phyloP scores from a whole-genome alignment of 805 yeast genomes.

The Yamadazyma sp. region DNA sequence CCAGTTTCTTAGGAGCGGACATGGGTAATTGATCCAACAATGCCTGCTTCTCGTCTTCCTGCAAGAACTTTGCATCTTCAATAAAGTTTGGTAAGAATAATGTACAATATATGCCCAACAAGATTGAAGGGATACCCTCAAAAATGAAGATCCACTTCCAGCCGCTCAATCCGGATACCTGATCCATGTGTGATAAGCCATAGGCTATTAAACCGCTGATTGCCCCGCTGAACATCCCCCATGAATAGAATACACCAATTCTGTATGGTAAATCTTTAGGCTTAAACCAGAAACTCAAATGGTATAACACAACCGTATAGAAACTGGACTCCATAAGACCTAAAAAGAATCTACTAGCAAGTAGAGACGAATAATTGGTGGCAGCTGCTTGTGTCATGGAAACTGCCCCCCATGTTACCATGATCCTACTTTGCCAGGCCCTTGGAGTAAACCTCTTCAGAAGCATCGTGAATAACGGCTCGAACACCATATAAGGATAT shows the following conservation, averaged over 20 bases:
- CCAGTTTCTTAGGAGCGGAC: slow-evolving; percentile 14
- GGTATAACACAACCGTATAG: slow-evolving; percentile 17
- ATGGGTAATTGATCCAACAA: slow-evolving; percentile 11
- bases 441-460: slow-evolving; percentile 14
- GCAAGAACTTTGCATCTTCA: slow-evolving; percentile 15
- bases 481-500: slow-evolving; percentile 15
- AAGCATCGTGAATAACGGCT: slow-evolving; percentile 13
- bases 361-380: slow-evolving; percentile 10
- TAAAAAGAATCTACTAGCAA: slow-evolving; percentile 14
- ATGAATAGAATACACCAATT: slow-evolving; percentile 21
- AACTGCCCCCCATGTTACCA: slow-evolving; percentile 15
- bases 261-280: slow-evolving; percentile 22
- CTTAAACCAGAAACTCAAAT: slow-evolving; percentile 22
- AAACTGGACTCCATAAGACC: slow-evolving; percentile 15
- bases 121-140: slow-evolving; percentile 16
- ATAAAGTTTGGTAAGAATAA: slow-evolving; percentile 16
- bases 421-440: slow-evolving; percentile 15
- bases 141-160: slow-evolving; percentile 18
- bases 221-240: slow-evolving; percentile 22
- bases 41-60: slow-evolving; percentile 12
- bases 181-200: slow-evolving; percentile 16
- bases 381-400: slow-evolving; percentile 16
- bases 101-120: slow-evolving; percentile 11
- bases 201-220: slow-evolving; percentile 23
- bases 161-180: slow-evolving; percentile 13